Base-by-base conservation (phyloP, 2,329 filamentous ascomycete genomes). In the Penicillium paneum region DNA sequence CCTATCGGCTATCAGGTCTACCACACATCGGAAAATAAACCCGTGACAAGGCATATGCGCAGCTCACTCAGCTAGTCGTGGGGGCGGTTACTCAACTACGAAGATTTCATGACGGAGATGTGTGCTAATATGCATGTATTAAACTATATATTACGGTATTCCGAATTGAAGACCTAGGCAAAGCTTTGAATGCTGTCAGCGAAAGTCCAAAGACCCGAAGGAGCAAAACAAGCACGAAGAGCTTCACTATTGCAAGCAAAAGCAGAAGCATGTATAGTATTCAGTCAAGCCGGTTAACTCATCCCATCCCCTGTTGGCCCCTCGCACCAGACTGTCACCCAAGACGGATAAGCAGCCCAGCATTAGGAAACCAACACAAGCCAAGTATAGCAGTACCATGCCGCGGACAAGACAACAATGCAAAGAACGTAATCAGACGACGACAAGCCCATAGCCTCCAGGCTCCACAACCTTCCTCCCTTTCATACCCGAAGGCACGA, bases 401-500 rank as follows among this genome's bases (percentile, higher is more conserved):
- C 44, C 46, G 44, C 42, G 45, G 52, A 52, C 58, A 52, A 52
- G 48, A 55, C 54, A 55, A 59, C 50, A 59, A 48, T 52, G 57
- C 46, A 60, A 62, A 51, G 47, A 57, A 56, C 55, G 50, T 51
- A 49, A 54, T 46, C 44, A 61, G 43, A 64, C 60, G 62, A 49
- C 62, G 61, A 72, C 51, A 48, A 62, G 49, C 60, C 67, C 62
- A 65, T 50, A 49, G 55, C 38, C 41, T 56, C 63, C 63, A 61
- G 54, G 45, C 57, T 75, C 70, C 74, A 77, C 74, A 76, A 77
- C 74, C 73, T 66, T 76, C 74, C 70, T 75, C 69, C 74, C 68
- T 50, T 58, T 48, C 44, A 53, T 49, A 52, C 55, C 49, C 47
- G 38, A 56, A 52, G 54, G 46, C 58, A 59, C 41, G 42, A 62